Base-by-base conservation (phyloP, 148 eudicot genomes). In the Nyssa sinensis region DNA sequence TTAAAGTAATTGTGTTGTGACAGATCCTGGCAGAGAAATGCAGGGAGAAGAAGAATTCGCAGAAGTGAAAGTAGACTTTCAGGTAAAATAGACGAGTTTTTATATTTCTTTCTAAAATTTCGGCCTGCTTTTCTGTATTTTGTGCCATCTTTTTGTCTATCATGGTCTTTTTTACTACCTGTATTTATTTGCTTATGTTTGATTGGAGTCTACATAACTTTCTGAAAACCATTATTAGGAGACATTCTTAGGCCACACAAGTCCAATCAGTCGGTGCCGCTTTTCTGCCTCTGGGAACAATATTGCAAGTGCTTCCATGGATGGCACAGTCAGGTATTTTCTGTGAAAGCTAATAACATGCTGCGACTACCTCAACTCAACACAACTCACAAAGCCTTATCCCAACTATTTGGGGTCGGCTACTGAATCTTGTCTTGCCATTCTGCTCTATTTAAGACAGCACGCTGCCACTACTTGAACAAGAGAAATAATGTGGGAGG, bases 211-310 rank as follows among this genome's bases (percentile, higher is more conserved):
- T 61, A 11, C 55, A 51, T 69, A 23, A 44, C 68, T 69, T 35
- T 44, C 58, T 73, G 29, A 29, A 64, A 70, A 49, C 60, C 27
- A 66, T 80, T 10, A 62, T 51, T 70, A 94, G 98, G 97, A 94
- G 79, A 90, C 98, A 28, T 94, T 92, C 78, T 75, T 94, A 72
- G 98, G 97, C 71, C 98, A 94, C 74, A 94, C 98, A 83, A 90
- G 97, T 84, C 90, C 96, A 49, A 94, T 94, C 53, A 94, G 85
- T 79, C 78, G 89, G 73, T 92, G 96, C 74, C 92, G 98, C 57
- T 92, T 94, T 84, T 94, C 98, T 84, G 91, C 93, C 61, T 86
- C 97, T 69, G 98, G 98, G 35, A 87, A 94, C 77, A 92, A 90
- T 77, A 89, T 94, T 85, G 98, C 98, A 39, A 94, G 98, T 82